Evolutionary conservation across 2,329 filamentous ascomycete genomes (phyloP), one percentile per base, ranked within the genome.

Genomic region (Diaporthe batatas): DNA sequence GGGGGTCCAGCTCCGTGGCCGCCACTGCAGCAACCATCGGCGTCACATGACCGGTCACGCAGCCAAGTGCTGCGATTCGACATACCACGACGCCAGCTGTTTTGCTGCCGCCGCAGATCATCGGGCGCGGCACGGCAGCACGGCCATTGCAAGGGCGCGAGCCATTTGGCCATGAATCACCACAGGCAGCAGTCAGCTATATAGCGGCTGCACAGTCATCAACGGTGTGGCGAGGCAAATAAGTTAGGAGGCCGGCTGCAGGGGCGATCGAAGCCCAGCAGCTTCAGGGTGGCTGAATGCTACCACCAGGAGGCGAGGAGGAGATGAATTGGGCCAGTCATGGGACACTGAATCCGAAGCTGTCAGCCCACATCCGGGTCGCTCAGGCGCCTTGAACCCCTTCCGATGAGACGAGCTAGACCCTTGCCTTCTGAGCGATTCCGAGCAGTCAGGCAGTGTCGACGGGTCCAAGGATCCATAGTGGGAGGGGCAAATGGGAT

Each of bases 31-130:
- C 39, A 34, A 23, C 62, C 34, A 67, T 39, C 47, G 44, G 47
- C 62, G 47, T 67, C 62, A 67, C 62, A 67, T 67, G 62, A 67
- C 62, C 47, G 53, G 44, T 25, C 62, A 67, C 62, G 47, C 62
- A 67, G 29, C 62, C 62, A 39, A 39, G 29, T 29, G 47, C 47
- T 67, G 47, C 47, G 5, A 53, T 25, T 39, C 14, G 62, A 67
- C 47, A 39, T 67, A 42, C n/a, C 21, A 67, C 47, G 32, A 53
- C 14, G 47, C 32, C 62, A 51, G 47, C 32, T 49, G 21, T 36
- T 36, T 62, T 62, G 16, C 23, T 53, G 57, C 34, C 42, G 44
- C 23, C 25, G 62, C 62, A 67, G 62, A 67, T 67, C 62, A 11
- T 21, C 32, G 23, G 62, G 44, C 62, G 32, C 62, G 32, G 47